A percentile compares a stretch with the other conserved stretches of the same genome.
Evolutionary conservation across 495 filamentous ascomycete genomes (phyloP).

Genomic region (Trichoderma parareesei): DNA sequence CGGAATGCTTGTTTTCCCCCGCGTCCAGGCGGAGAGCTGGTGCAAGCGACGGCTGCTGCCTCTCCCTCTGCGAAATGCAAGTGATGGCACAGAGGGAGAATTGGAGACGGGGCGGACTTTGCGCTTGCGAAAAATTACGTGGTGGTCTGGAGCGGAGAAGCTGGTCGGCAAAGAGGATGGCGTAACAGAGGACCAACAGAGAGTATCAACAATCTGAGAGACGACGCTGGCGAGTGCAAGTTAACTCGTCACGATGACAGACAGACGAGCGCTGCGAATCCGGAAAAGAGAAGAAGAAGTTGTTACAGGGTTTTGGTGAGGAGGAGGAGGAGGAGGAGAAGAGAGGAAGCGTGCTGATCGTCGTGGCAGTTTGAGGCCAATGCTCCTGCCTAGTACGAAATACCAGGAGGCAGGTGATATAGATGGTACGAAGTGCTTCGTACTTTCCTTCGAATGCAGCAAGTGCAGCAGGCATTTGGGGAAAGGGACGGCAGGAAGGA

Average conservation of each 20-base stretch:
- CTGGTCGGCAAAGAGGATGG: background rate
- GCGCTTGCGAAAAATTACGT: background rate
- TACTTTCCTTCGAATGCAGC: too few species aligned
- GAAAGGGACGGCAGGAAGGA: too few species aligned
- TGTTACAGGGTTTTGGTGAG: background rate
- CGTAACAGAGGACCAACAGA: background rate
- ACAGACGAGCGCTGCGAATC: background rate
- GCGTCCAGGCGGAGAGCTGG: background rate
- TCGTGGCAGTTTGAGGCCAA: background rate
- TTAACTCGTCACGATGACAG: background rate
- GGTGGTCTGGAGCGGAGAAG: background rate
- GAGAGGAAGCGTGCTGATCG: background rate
- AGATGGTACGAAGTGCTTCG: too few species aligned
- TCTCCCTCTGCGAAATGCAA: background rate
- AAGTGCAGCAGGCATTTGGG: too few species aligned
- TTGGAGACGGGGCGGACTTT: background rate
- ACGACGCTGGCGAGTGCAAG: background rate
- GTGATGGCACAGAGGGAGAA: background rate
- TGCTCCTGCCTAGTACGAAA: background rate
- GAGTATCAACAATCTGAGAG: background rate
- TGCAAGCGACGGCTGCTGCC: too few species aligned
- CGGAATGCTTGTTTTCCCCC: background rate
- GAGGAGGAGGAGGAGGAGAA: background rate
- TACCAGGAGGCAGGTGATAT: too few species aligned
- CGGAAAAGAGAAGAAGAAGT: background rate